Conservation (phyloP, 2,329 filamentous ascomycete species). For the Xylaria sp. region DNA sequence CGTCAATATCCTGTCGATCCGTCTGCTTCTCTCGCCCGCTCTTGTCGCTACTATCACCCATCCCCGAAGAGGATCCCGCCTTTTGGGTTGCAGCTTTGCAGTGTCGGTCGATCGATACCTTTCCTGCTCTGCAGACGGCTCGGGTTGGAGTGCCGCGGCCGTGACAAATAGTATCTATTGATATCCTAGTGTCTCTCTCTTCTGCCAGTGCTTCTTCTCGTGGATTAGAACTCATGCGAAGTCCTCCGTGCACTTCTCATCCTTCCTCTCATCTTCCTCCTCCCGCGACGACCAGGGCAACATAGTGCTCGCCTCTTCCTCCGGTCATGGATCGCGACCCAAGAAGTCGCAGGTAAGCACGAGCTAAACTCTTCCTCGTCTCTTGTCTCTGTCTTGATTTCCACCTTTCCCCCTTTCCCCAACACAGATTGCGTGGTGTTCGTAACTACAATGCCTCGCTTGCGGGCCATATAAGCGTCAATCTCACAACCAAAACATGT, state of each 20-base stretch:
- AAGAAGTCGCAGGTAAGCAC: conserved; percentile 48
- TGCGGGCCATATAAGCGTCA: not conserved
- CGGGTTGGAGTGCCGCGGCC: not conserved
- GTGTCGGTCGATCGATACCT: not conserved
- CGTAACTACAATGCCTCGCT: too few species aligned
- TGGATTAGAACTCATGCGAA: conserved; percentile 2
- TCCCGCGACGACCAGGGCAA: conserved; percentile 4
- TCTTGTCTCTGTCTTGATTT: not conserved
- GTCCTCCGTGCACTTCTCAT: not conserved
- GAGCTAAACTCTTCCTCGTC: conserved; percentile 26
- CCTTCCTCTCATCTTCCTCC: too few species aligned
- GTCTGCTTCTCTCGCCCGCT: not conserved
- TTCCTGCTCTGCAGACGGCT: not conserved
- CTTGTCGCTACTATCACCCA: not conserved
- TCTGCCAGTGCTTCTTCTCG: conserved; percentile 3
- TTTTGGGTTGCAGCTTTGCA: not conserved
- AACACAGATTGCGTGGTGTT: not conserved
- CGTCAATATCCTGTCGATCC: not conserved
- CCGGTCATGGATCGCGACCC: conserved; percentile 48
- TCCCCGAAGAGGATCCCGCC: not conserved
- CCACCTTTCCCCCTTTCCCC: not conserved
- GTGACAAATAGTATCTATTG: conserved; percentile 5
- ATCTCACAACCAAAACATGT: not conserved
- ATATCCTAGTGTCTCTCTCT: conserved; percentile 4
- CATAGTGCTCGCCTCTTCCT: conserved; percentile 13